A percentile compares a stretch with the other conserved stretches of the same genome.
These are phyloP conservation scores for Skeletonema costatum DNA, from an alignment of 108 stramenopile species.

Conservation along the genomic window DNA sequence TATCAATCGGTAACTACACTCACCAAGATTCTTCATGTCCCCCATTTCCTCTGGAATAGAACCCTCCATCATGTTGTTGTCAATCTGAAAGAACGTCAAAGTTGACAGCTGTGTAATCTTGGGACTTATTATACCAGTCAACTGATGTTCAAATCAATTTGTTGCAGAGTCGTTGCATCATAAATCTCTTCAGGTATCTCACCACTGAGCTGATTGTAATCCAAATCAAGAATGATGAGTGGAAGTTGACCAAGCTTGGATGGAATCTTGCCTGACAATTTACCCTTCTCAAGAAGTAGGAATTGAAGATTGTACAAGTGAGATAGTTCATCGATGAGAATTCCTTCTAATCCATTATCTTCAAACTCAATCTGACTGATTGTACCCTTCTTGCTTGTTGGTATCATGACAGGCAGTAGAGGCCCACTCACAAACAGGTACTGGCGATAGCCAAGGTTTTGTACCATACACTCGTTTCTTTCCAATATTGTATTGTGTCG, in stretches of 20 bases:
- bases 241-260: conserved; percentile 26
- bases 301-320: conserved; percentile 33
- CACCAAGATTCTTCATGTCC: conserved; percentile 34
- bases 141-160: conserved; percentile 56
- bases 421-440: background rate
- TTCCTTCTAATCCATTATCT: conserved; percentile 55
- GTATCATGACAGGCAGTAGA: background rate
- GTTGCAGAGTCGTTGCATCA: conserved; percentile 40
- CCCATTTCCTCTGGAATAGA: conserved; percentile 17
- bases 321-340: conserved; percentile 48
- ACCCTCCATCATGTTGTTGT: conserved; percentile 24
- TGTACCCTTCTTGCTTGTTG: background rate
- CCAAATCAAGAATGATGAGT: conserved; percentile 44
- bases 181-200: conserved; percentile 45
- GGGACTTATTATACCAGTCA: conserved; percentile 54
- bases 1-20: background rate
- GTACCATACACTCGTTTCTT: background rate
- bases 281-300: conserved; percentile 52
- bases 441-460: background rate
- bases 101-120: conserved; percentile 34
- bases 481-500: background rate
- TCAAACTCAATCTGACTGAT: conserved; percentile 23
- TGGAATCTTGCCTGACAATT: conserved; percentile 56
- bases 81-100: conserved; percentile 15
- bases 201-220: conserved; percentile 58